A percentile compares a stretch with the other conserved stretches of the same genome.
phyloP scores from a whole-genome alignment of 305 asterid species.

The Solanum hybrid region DNA sequence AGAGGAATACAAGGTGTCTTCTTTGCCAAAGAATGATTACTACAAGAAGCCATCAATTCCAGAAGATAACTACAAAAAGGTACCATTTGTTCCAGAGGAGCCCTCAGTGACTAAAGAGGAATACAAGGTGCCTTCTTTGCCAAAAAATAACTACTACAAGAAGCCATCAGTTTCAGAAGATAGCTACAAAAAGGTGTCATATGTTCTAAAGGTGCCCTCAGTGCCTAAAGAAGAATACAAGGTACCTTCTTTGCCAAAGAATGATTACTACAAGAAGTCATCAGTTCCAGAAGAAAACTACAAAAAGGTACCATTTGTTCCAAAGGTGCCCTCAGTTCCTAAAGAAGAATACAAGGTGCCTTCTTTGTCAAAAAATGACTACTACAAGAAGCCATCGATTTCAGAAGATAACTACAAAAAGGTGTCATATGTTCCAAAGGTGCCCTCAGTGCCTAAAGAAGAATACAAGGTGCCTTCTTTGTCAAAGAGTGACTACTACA shows the following conservation, averaged over 20 bases:
- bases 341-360: not conserved
- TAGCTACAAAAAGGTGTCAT: not conserved
- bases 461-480: not conserved
- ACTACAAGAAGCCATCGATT: not conserved
- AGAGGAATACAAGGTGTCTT: not conserved
- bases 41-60: not conserved
- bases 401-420: not conserved
- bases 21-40: not conserved
- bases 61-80: not conserved
- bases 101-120: not conserved
- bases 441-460: not conserved
- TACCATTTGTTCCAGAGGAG: rapidly evolving
- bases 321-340: not conserved
- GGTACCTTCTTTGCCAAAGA: not conserved
- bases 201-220: not conserved
- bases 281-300: not conserved
- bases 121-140: not conserved
- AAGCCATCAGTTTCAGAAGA: not conserved
- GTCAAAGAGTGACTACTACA: not conserved
- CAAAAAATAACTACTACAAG: not conserved
- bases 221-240: not conserved
- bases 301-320: not conserved
- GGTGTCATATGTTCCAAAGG: not conserved
- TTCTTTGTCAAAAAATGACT: not conserved
- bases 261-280: not conserved